Conservation (phyloP, 164 flowering plant genomes). For the Annona squamosa region DNA sequence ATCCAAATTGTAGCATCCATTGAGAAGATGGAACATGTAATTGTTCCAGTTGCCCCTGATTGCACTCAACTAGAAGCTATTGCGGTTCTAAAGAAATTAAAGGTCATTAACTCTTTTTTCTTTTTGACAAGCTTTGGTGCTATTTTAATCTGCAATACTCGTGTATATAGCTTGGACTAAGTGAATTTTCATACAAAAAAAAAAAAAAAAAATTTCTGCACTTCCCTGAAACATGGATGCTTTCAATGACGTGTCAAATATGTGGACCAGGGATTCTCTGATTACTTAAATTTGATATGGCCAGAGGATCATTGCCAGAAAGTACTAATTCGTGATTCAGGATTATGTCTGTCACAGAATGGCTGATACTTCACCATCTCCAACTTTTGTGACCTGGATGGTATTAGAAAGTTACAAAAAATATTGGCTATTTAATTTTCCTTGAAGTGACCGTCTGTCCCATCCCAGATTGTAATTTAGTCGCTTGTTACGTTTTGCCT, state of each 20-base stretch:
- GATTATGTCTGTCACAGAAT: too few relatives aligned
- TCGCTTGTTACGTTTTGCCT: neutral
- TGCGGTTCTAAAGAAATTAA: conserved; percentile 50
- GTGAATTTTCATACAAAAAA: too few relatives aligned
- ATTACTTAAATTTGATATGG: too few relatives aligned
- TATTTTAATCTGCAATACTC: too few relatives aligned
- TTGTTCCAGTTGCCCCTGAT: conserved; percentile 51
- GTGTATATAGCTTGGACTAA: neutral
- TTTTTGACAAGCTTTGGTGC: neutral
- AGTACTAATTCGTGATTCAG: too few relatives aligned
- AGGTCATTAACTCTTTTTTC: conserved; percentile 42
- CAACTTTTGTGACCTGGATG: neutral
- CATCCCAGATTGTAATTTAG: neutral
- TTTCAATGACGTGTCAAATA: too few relatives aligned
- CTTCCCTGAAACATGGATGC: too few relatives aligned
- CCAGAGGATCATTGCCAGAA: too few relatives aligned
- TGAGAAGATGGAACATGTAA: conserved; percentile 32
- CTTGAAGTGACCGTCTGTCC: neutral
- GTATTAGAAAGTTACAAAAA: neutral
- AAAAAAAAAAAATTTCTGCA: too few relatives aligned
- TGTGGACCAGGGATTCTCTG: too few relatives aligned
- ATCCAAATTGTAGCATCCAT: conserved; percentile 11
- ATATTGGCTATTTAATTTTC: neutral
- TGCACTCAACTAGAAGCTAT: conserved; percentile 76
- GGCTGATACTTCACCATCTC: neutral